Conservation (phyloP, 1,139 yeast genomes). For the Debaryomycetaceae sp. region DNA sequence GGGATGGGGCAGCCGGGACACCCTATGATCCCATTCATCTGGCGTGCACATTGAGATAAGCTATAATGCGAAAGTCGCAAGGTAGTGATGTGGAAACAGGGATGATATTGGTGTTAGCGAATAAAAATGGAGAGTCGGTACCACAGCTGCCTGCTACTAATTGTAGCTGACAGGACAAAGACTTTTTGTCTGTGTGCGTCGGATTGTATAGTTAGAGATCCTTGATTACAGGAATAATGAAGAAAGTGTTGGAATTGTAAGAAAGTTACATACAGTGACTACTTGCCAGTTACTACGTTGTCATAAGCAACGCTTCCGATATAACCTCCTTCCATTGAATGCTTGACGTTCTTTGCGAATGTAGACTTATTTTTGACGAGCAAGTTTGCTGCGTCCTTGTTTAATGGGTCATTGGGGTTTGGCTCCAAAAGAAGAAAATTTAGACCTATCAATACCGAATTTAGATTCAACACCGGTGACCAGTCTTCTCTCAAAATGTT, state of each 20-base stretch:
- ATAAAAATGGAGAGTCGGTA: too few species aligned
- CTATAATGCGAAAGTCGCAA: too few species aligned
- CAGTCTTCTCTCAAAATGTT: conserved; percentile 92
- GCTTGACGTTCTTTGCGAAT: conserved; percentile 58
- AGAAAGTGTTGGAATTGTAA: neutral
- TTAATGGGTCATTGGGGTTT: conserved; percentile 87
- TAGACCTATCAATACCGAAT: conserved; percentile 79
- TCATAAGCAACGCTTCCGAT: conserved; percentile 65
- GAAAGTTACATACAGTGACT: neutral
- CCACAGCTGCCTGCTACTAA: too few species aligned
- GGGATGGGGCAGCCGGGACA: too few species aligned
- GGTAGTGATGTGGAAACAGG: too few species aligned
- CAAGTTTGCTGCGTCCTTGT: conserved; percentile 82
- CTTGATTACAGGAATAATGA: too few species aligned
- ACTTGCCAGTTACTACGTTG: conserved; percentile 32
- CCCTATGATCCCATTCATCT: too few species aligned
- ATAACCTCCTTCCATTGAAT: conserved; percentile 70
- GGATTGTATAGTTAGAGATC: too few species aligned
- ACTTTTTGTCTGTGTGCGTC: too few species aligned
- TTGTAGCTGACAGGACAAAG: too few species aligned
- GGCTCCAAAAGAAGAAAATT: conserved; percentile 87
- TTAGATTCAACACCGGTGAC: conserved; percentile 88
- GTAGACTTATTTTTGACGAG: conserved; percentile 54
- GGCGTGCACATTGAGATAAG: too few species aligned
- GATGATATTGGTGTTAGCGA: too few species aligned